These are phyloP conservation scores for Cladosporium sp. DNA, from an alignment of 2,329 filamentous ascomycete species.

Conservation along the genomic window DNA sequence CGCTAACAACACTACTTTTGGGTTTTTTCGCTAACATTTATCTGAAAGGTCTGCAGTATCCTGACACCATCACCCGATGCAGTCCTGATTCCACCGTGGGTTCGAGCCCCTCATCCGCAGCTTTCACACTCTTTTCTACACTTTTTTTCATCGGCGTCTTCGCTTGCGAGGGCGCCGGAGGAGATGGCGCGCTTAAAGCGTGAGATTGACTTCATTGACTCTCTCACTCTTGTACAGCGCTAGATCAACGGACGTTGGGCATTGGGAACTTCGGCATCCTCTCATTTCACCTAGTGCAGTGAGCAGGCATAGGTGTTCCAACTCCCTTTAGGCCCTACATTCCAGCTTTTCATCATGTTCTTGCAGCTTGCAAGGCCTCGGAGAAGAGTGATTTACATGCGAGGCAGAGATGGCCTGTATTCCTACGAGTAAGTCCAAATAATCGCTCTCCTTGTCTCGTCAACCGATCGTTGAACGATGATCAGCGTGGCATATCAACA, in stretches of 20 bases:
- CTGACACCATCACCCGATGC: neutral
- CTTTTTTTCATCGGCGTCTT: neutral
- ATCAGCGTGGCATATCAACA: neutral
- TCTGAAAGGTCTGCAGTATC: neutral
- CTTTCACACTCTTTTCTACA: no score
- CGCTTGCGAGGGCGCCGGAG: slow-evolving; percentile 2
- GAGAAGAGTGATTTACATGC: neutral
- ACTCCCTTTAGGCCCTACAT: neutral
- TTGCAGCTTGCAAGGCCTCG: neutral
- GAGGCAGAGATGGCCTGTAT: neutral
- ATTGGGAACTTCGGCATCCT: neutral
- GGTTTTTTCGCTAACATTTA: neutral
- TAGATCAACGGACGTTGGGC: neutral
- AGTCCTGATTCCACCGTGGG: neutral
- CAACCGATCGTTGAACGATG: neutral
- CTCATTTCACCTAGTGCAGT: neutral
- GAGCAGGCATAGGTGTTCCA: neutral
- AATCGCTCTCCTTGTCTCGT: neutral
- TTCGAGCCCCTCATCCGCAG: slow-evolving; percentile 1
- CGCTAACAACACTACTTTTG: neutral
- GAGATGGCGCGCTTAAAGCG: neutral
- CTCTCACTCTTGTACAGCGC: neutral
- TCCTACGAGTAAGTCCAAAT: neutral
- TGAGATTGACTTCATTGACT: slow-evolving; percentile 3
- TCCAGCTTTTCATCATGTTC: neutral